Evolutionary conservation across 2,329 filamentous ascomycete genomes (phyloP).

Genomic region (Rosellinia necatrix): DNA sequence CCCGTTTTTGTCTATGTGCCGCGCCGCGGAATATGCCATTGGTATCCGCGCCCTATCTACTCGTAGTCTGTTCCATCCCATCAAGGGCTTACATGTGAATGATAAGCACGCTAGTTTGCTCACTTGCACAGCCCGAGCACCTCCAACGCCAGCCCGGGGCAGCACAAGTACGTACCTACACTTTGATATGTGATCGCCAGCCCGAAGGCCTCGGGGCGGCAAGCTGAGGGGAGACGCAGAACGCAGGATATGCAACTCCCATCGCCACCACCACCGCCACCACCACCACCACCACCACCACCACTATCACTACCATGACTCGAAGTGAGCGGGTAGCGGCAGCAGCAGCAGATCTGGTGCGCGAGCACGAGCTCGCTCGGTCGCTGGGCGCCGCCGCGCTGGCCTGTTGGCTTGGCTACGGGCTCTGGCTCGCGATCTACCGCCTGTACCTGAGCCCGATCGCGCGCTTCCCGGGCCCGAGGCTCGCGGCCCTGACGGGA

Average conservation of each 20-base stretch:
- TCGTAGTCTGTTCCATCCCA: too few relatives aligned
- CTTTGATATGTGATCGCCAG: neutral
- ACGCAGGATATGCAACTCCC: neutral
- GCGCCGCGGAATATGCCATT: neutral
- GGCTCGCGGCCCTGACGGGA: conserved; percentile 13
- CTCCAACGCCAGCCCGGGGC: neutral
- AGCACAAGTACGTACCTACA: neutral
- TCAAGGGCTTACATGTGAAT: neutral
- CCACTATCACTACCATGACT: too few relatives aligned
- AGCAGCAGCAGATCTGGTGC: neutral
- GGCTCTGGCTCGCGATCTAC: conserved; percentile 9
- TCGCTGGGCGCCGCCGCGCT: neutral
- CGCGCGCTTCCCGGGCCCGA: conserved; percentile 20
- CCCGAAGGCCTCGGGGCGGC: neutral
- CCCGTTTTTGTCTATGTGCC: neutral
- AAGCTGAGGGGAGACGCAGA: neutral
- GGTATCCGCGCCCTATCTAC: too few relatives aligned
- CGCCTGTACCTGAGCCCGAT: conserved; percentile 14
- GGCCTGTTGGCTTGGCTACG: conserved; percentile 3
- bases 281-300: too few relatives aligned
- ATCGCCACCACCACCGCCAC: too few relatives aligned
- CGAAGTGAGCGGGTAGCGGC: neutral
- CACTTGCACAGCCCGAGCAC: neutral
- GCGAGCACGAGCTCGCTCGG: neutral
- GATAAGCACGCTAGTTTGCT: neutral